Evolutionary conservation across 441 rosid species (phyloP).

Genomic region (Syzygium malaccense): DNA sequence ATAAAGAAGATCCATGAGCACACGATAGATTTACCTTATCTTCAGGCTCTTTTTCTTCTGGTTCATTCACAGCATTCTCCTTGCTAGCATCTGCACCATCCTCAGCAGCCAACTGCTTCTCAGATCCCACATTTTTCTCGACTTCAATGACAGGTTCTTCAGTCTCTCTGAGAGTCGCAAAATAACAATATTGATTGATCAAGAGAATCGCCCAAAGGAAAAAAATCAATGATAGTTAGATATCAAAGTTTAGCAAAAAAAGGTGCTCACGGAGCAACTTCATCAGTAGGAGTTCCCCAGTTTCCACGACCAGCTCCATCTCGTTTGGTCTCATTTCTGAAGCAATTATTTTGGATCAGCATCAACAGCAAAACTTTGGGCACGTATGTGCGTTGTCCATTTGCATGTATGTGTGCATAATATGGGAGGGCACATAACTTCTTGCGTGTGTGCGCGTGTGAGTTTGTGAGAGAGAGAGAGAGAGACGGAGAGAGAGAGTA

Average conservation of each 20-base stretch:
- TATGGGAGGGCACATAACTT: neutral
- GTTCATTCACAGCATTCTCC: constrained; percentile 37
- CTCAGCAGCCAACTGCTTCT: constrained; percentile 60
- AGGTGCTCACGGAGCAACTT: constrained; percentile 7
- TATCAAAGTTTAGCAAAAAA: neutral
- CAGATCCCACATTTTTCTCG: constrained; percentile 43
- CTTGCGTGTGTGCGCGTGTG: neutral
- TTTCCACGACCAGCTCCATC: constrained; percentile 21
- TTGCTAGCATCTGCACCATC: constrained; percentile 53
- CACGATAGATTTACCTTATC: constrained; percentile 30
- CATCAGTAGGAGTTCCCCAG: constrained; percentile 14
- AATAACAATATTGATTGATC: neutral
- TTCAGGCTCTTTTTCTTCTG: constrained; percentile 75
- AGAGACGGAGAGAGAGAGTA: neutral
- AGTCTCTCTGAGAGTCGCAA: constrained; percentile 37
- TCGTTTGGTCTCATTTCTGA: constrained; percentile 8
- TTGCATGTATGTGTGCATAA: neutral
- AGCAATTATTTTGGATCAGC: neutral
- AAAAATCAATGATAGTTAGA: neutral
- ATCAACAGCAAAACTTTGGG: neutral
- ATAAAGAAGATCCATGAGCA: neutral
- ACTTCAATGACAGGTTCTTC: constrained; percentile 51
- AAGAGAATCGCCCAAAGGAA: neutral
- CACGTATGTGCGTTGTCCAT: neutral
- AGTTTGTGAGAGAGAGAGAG: neutral